Evolutionary conservation across 1,139 yeast species (phyloP).

Genomic region (Hemisphaericaspora lyxosophila): DNA sequence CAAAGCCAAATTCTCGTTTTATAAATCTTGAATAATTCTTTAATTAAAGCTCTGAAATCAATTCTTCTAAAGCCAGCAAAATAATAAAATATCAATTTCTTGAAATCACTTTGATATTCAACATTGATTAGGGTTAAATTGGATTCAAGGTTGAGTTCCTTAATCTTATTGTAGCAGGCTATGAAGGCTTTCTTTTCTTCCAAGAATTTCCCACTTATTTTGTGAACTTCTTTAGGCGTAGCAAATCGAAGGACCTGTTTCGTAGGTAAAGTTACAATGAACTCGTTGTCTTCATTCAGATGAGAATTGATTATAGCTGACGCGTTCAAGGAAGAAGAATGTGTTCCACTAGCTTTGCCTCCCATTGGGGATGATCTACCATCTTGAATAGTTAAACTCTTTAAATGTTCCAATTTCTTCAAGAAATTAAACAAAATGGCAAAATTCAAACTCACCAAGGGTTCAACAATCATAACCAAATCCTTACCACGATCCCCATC

Average conservation of each 20-base stretch:
- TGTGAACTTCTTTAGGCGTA: conserved; percentile 47
- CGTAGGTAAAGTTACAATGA: conserved; percentile 47
- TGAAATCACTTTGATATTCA: conserved; percentile 93
- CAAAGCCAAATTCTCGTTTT: conserved; percentile 98
- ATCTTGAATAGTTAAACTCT: conserved; percentile 59
- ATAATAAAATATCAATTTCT: conserved; percentile 90
- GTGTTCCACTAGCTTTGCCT: conserved; percentile 35
- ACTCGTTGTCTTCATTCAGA: conserved; percentile 45
- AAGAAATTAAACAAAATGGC: conserved; percentile 80
- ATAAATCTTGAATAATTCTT: conserved; percentile 88
- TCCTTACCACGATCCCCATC: conserved; percentile 55
- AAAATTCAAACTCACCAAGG: conserved; percentile 41
- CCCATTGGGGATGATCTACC: conserved; percentile 16
- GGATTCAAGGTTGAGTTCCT: conserved; percentile 40
- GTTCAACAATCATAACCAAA: conserved; percentile 50
- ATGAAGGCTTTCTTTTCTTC: conserved; percentile 50
- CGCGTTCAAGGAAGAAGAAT: conserved; percentile 39
- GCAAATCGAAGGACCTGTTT: conserved; percentile 52
- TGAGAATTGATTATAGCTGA: conserved; percentile 42
- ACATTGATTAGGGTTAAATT: conserved; percentile 61
- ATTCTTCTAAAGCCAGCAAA: conserved; percentile 74
- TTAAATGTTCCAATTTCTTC: conserved; percentile 74
- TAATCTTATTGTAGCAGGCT: conserved; percentile 46
- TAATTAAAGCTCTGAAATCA: conserved; percentile 88
- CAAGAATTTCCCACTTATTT: conserved; percentile 43